Evolutionary conservation across 768 basidiomycete species (phyloP).

Genomic region (Rhizopogon sp.): DNA sequence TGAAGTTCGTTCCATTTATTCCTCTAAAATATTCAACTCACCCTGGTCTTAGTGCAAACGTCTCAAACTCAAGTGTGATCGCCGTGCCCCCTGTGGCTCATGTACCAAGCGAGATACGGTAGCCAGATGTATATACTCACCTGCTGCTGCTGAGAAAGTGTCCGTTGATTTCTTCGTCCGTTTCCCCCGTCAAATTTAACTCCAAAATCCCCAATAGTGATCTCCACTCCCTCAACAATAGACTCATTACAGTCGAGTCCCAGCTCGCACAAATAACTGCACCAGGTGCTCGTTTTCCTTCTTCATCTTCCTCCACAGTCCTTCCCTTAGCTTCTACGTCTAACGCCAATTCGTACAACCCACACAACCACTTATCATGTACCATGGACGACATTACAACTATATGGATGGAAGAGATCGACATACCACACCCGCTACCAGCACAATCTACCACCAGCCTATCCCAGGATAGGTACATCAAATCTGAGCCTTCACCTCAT

Average conservation of each 20-base stretch:
- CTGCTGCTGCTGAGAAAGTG: slow-evolving; percentile 85
- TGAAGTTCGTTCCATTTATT: slow-evolving; percentile 44
- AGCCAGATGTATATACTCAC: slow-evolving; percentile 68
- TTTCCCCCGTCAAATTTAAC: not conserved
- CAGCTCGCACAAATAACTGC: slow-evolving; percentile 45
- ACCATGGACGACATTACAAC: slow-evolving; percentile 52
- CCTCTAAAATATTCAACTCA: not conserved
- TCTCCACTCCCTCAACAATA: slow-evolving; percentile 78
- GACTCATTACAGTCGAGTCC: slow-evolving; percentile 66
- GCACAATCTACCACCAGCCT: slow-evolving; percentile 12
- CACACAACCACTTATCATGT: slow-evolving; percentile 32
- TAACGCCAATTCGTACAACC: slow-evolving; percentile 32
- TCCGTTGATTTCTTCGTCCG: slow-evolving; percentile 28
- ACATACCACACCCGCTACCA: slow-evolving; percentile 22
- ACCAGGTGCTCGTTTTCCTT: slow-evolving; percentile 19
- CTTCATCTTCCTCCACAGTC: slow-evolving; percentile 19
- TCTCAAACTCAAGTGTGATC: slow-evolving; percentile 81
- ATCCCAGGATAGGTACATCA: slow-evolving; percentile 18
- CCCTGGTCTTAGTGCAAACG: slow-evolving; percentile 67
- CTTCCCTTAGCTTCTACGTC: slow-evolving; percentile 31
- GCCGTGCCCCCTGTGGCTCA: slow-evolving; percentile 69
- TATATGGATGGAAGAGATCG: slow-evolving; percentile 58
- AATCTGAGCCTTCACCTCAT: slow-evolving; percentile 29
- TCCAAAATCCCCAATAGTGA: slow-evolving; percentile 39
- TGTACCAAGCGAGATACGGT: slow-evolving; percentile 79